Conservation (phyloP, 257 asterid genomes). For the Prunella vulgaris region DNA sequence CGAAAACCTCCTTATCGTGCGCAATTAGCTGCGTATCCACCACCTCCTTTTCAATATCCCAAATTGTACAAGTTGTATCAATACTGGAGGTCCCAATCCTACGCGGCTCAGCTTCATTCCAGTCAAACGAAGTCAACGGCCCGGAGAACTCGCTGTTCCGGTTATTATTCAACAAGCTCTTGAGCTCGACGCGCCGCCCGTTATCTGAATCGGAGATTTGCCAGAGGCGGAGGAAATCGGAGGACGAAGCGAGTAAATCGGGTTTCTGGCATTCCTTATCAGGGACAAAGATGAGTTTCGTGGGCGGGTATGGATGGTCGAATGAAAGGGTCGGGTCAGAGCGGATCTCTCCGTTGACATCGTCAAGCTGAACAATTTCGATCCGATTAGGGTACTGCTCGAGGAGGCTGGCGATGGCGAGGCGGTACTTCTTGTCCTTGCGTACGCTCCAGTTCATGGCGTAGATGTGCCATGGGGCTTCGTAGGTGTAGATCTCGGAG, state of each 20-base stretch:
- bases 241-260: conserved; percentile 81
- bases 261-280: conserved; percentile 94
- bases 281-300: conserved; percentile 80
- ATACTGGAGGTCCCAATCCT: conserved; percentile 92
- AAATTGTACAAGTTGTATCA: conserved; percentile 90
- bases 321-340: conserved; percentile 74
- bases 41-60: conserved; percentile 94
- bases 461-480: conserved; percentile 96
- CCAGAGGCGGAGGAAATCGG: conserved; percentile 92
- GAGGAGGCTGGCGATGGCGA: conserved; percentile 79
- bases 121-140: conserved; percentile 87
- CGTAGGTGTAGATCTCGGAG: conserved; percentile 96
- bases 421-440: conserved; percentile 84
- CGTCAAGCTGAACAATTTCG: conserved; percentile 85
- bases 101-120: conserved; percentile 97
- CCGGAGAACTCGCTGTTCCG: conserved; percentile 90
- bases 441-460: conserved; percentile 96
- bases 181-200: conserved; percentile 61
- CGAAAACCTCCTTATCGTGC: conserved; percentile 98
- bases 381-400: conserved; percentile 85
- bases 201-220: conserved; percentile 50
- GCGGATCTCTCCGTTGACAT: conserved; percentile 77
- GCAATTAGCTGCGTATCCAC: conserved; percentile 96
- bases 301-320: conserved; percentile 96
- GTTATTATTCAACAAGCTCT: conserved; percentile 62